Percentiles rank a stretch among this genome's conserved stretches.
phyloP scores from a whole-genome alignment of 2,329 filamentous ascomycete genomes.

The Fusarium cyanostomum region DNA sequence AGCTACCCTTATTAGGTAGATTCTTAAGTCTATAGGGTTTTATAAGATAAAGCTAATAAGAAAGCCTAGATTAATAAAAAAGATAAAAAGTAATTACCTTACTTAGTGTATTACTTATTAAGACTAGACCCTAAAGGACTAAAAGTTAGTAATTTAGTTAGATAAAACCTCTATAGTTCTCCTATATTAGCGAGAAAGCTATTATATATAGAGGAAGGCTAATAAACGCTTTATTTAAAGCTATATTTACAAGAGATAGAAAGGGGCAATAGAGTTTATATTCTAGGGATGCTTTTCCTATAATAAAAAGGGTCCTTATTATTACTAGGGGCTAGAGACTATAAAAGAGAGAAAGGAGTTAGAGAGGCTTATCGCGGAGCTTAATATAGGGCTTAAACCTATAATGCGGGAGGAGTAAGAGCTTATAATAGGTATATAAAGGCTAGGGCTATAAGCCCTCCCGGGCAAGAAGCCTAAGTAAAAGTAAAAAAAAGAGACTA shows the following conservation, averaged over 20 bases:
- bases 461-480: slow-evolving; percentile 10
- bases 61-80: slow-evolving; percentile 10
- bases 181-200: slow-evolving; percentile 13
- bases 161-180: slow-evolving; percentile 34
- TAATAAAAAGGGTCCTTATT: no score
- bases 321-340: no score
- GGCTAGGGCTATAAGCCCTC: slow-evolving; percentile 5
- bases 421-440: slow-evolving; percentile 14
- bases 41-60: background rate
- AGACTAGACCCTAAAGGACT: slow-evolving; percentile 28
- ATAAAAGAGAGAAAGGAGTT: no score
- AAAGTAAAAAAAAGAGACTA: slow-evolving; percentile 14
- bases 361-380: no score
- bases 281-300: slow-evolving; percentile 31
- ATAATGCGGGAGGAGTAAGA: slow-evolving; percentile 21
- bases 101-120: slow-evolving; percentile 15
- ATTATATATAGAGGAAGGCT: slow-evolving; percentile 17
- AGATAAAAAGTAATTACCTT: slow-evolving; percentile 17
- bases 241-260: slow-evolving; percentile 31
- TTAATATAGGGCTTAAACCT: slow-evolving; percentile 29
- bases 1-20: no score
- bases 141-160: slow-evolving; percentile 34
- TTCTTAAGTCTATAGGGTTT: background rate
- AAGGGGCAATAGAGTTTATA: slow-evolving; percentile 31
- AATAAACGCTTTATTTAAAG: slow-evolving; percentile 15